phyloP scores from a whole-genome alignment of 2,329 filamentous ascomycete genomes.

The Periconia macrospinosa region DNA sequence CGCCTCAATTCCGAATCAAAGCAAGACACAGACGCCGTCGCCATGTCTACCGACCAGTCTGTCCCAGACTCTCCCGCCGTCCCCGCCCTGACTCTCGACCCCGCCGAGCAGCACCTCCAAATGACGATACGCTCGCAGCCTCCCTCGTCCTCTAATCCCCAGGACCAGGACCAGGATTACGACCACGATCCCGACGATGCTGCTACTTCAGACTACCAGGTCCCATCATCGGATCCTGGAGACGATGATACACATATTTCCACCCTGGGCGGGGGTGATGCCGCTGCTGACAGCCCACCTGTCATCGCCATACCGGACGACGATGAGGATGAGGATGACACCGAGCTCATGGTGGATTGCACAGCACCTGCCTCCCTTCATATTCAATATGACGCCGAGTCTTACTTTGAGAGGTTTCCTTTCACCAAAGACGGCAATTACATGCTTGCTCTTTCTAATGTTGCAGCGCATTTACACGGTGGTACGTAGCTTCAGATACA shows the following conservation, averaged over 20 bases:
- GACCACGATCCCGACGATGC: slow-evolving; percentile 9
- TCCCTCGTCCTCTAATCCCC: slow-evolving; percentile 22
- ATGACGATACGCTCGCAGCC: slow-evolving; percentile 45
- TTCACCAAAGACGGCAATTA: slow-evolving; percentile 22
- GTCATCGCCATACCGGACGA: slow-evolving; percentile 40
- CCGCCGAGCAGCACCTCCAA: slow-evolving; percentile 35
- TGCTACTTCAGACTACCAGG: slow-evolving; percentile 7
- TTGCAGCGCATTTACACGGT: slow-evolving; percentile 28
- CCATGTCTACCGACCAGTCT: slow-evolving; percentile 32
- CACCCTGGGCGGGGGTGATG: slow-evolving; percentile 9
- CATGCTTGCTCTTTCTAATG: slow-evolving; percentile 20
- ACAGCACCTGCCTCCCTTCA: slow-evolving; percentile 10
- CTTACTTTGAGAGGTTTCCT: slow-evolving; percentile 37
- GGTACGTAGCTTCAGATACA: slow-evolving; percentile 14
- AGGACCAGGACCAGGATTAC: slow-evolving; percentile 17
- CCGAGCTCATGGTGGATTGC: slow-evolving; percentile 23
- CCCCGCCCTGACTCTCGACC: slow-evolving; percentile 15
- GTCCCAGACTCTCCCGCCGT: slow-evolving; percentile 12
- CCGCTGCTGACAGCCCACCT: slow-evolving; percentile 31
- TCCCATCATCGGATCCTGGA: slow-evolving; percentile 15
- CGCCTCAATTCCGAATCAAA: slow-evolving; percentile 29
- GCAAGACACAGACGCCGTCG: slow-evolving; percentile 17
- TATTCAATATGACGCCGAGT: slow-evolving; percentile 26
- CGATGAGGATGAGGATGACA: slow-evolving; percentile 39
- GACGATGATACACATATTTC: slow-evolving; percentile 17